Base-by-base conservation (phyloP, 352 stramenopile species). In the Phytophthora megakarya region DNA sequence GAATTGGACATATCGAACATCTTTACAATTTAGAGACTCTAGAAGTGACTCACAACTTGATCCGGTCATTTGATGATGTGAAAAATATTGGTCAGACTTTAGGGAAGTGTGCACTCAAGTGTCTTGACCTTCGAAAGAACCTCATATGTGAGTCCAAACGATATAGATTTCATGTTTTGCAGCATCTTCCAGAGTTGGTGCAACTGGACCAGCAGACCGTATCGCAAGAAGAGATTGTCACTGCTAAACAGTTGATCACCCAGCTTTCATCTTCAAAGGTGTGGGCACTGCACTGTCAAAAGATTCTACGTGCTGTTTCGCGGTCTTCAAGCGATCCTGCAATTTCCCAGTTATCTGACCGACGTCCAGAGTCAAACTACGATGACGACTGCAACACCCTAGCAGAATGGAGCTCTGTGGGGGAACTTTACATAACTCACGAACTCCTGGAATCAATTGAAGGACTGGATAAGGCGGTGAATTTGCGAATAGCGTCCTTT, bases 71-170 rank as follows among this genome's bases (percentile, higher is more conserved):
- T 38, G 72, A 78, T 28, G 73, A 93, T 53, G 56, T 95, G 5
- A 51, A 61, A 10, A 67, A 67, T n/a, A 39, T 88, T n/a, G 67
- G 73, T 0, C 22, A 54, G 53, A 23, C 50, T 13, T 55, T 76
- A 16, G 50, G 30, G 10, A 61, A 66, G 10, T 51, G 47, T 32
- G 25, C 46, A 1, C 54, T 96, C 1, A 60, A 50, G 12, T 59
- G 56, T 3, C 43, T 96, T 2, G 81, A 91, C 46, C 58, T 96
- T 28, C 78, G 80, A 21, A 92, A 91, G 46, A 96, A 96, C 25
- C 23, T 61, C 0, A 71, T 96, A 10, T 90, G 77, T 35, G 56
- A 65, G 0, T 74, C 69, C 1, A 95, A 95, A 49, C 70, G 84
- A 1, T 93, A 93, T 63, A 80, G 86, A 13, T 50, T 88, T 2